A percentile compares a stretch with the other conserved stretches of the same genome.
Conservation (phyloP, 2,329 filamentous ascomycete species). For the Byssothecium circinans region DNA sequence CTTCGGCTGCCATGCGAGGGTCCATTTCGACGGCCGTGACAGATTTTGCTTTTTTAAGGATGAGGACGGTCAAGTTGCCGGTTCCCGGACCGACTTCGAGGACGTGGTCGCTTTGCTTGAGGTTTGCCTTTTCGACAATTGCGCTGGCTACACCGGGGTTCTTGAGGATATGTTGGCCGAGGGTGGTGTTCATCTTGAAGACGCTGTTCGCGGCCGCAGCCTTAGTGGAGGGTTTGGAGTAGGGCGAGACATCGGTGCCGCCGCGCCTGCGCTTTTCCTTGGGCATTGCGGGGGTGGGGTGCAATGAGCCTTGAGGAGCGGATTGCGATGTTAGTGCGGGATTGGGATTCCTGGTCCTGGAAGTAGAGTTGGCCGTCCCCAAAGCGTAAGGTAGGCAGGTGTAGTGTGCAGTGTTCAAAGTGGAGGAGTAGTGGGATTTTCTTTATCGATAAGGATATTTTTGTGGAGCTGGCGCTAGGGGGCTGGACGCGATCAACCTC, state of each 20-base stretch:
- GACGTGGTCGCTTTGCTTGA: constrained; percentile 86
- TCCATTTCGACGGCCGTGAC: constrained; percentile 89
- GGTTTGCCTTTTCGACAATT: constrained; percentile 81
- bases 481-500: too few species aligned
- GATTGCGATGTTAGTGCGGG: not conserved
- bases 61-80: constrained; percentile 85
- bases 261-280: constrained; percentile 44
- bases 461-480: not conserved
- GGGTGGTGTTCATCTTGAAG: constrained; percentile 95
- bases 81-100: constrained; percentile 91
- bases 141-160: constrained; percentile 82
- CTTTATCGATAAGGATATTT: not conserved
- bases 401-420: too few species aligned
- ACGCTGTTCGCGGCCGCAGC: constrained; percentile 70
- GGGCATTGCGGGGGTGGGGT: constrained; percentile 43
- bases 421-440: too few species aligned
- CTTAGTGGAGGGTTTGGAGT: constrained; percentile 51
- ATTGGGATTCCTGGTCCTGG: too few species aligned
- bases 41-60: constrained; percentile 83
- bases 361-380: too few species aligned
- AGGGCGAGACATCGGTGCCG: constrained; percentile 45
- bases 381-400: too few species aligned
- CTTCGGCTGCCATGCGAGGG: constrained; percentile 92
- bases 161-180: constrained; percentile 90
- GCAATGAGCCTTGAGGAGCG: not conserved